These are phyloP conservation scores for Exophiala aquamarina DNA, from an alignment of 2,329 filamentous ascomycete genomes.

Conservation along the genomic window DNA sequence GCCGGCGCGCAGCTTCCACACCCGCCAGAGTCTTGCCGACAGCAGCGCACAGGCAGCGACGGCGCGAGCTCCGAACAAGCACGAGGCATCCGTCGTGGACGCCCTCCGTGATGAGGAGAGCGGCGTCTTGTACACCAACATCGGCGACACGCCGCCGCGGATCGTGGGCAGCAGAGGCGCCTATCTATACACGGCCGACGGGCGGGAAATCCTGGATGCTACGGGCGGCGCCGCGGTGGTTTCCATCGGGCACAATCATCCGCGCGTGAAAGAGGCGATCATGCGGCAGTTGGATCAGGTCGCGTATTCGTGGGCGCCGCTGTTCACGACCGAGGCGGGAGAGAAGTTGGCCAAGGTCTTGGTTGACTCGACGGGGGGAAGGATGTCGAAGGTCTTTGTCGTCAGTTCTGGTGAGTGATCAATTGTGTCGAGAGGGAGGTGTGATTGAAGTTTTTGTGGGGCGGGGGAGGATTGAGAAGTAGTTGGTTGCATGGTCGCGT, in stretches of 20 bases:
- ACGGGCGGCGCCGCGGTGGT: conserved; percentile 72
- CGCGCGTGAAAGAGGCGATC: conserved; percentile 61
- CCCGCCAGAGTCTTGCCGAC: background rate
- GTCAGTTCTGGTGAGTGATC: conserved; percentile 49
- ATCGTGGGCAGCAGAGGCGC: conserved; percentile 51
- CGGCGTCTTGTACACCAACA: background rate
- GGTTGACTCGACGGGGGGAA: conserved; percentile 51
- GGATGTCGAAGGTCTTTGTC: conserved; percentile 57
- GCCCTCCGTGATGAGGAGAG: no score
- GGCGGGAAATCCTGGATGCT: conserved; percentile 66
- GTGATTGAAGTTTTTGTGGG: no score
- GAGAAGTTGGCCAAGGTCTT: conserved; percentile 54
- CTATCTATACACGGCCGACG: conserved; percentile 53
- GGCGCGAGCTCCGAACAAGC: no score
- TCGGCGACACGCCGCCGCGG: conserved; percentile 1
- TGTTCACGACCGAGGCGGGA: conserved; percentile 56
- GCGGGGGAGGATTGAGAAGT: no score
- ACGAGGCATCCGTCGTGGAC: no score
- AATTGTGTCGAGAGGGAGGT: no score
- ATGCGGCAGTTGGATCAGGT: conserved; percentile 59
- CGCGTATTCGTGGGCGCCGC: conserved; percentile 59
- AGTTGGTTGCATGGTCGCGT: no score
- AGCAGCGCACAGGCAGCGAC: background rate
- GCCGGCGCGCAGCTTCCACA: background rate
- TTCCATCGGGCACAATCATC: conserved; percentile 67